Conservation (phyloP, 2,329 filamentous ascomycete genomes). For the Diaporthe longicolla region DNA sequence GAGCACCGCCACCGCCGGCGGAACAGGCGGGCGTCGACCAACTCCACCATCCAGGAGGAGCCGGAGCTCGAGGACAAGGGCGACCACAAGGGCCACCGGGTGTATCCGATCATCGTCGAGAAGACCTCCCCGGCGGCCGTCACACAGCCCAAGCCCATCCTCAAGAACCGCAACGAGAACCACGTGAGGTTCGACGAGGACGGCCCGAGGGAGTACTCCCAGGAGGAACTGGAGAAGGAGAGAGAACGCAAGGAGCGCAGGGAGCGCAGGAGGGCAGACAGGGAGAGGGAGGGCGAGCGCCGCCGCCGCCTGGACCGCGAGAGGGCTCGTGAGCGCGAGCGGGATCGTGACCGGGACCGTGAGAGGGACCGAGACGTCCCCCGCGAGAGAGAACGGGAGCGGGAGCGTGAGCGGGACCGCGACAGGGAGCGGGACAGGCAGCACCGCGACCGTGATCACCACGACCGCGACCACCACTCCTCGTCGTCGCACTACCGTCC, state of each 20-base stretch:
- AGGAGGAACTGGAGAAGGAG: conserved; percentile 49
- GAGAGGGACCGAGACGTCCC: not conserved
- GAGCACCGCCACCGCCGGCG: conserved; percentile 43
- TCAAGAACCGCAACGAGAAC: conserved; percentile 73
- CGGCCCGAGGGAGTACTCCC: conserved; percentile 58
- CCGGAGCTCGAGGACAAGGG: conserved; percentile 43
- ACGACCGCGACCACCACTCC: conserved; percentile 45
- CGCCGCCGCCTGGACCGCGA: conserved; percentile 48
- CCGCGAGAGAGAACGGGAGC: conserved; percentile 20
- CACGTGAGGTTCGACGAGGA: conserved; percentile 68
- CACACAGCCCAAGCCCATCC: conserved; percentile 68
- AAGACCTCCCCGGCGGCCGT: conserved; percentile 53
- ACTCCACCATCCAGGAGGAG: conserved; percentile 57
- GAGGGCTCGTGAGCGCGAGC: conserved; percentile 48
- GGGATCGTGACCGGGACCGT: conserved; percentile 46
- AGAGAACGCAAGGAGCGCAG: conserved; percentile 41
- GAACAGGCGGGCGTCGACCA: conserved; percentile 49
- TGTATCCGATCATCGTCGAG: conserved; percentile 58
- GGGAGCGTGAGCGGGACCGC: conserved; percentile 46
- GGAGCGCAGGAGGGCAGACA: conserved; percentile 34
- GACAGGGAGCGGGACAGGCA: conserved; percentile 52
- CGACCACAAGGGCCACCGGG: conserved; percentile 46
- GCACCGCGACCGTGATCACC: conserved; percentile 58
- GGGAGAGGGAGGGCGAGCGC: conserved; percentile 45
- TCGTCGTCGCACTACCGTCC: conserved; percentile 34